These are phyloP conservation scores for Cladosporium sp. DNA, from an alignment of 2,329 filamentous ascomycete genomes.

Conservation along the genomic window DNA sequence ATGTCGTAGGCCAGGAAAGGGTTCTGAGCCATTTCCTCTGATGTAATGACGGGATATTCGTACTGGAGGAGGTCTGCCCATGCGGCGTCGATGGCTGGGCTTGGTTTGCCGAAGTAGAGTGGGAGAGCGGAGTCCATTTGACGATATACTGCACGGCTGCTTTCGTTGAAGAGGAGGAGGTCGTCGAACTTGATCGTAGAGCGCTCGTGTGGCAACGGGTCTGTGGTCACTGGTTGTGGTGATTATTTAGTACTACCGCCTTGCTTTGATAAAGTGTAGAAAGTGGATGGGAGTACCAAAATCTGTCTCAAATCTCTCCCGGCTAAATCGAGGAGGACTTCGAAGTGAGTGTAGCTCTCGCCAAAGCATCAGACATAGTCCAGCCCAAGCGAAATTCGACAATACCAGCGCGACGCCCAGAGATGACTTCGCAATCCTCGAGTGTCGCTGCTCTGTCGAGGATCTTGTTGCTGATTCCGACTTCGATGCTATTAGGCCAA, in stretches of 20 bases:
- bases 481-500: not conserved
- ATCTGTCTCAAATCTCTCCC: not conserved
- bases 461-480: not conserved
- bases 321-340: not conserved
- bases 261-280: not conserved
- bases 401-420: not conserved
- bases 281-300: not conserved
- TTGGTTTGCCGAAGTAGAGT: slow-evolving; percentile 1
- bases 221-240: not conserved
- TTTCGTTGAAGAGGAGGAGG: not conserved
- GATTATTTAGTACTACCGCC: not conserved
- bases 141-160: not conserved
- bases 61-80: not conserved
- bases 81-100: not conserved
- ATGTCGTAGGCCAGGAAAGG: not conserved
- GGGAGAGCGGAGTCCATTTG: not conserved
- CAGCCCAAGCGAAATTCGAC: not conserved
- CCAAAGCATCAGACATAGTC: not conserved
- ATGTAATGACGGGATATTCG: not conserved
- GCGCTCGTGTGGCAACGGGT: not conserved
- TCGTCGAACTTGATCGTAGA: not conserved
- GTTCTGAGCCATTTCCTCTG: not conserved
- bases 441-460: not conserved
- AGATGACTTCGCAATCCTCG: not conserved
- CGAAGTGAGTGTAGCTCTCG: not conserved